Percentiles rank a stretch among this genome's conserved stretches.
Conservation (phyloP, 768 basidiomycete species). For the Kwoniella botswanensis region DNA sequence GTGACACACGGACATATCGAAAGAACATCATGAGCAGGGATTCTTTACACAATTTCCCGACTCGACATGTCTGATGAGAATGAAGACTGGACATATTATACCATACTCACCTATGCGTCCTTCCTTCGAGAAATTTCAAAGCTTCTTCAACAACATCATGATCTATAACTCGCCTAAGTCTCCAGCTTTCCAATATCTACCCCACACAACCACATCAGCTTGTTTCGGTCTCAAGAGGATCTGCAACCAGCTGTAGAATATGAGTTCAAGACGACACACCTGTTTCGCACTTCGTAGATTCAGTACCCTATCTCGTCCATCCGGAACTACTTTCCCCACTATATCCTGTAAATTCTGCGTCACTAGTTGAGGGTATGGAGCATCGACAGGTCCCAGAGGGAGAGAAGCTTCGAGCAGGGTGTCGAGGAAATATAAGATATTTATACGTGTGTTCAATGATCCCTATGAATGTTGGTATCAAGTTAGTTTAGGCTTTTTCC, state of each 20-base stretch:
- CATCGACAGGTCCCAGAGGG: slow-evolving; percentile 52
- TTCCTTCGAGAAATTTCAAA: slow-evolving; percentile 60
- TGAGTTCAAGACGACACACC: slow-evolving; percentile 60
- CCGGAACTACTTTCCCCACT: slow-evolving; percentile 83
- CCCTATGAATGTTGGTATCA: slow-evolving; percentile 63
- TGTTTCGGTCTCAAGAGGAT: background rate
- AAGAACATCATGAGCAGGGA: too few species aligned
- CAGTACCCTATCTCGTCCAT: slow-evolving; percentile 81
- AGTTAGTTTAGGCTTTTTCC: background rate
- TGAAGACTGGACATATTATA: background rate
- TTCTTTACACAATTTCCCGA: background rate
- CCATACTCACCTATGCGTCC: slow-evolving; percentile 37
- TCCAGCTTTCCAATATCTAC: slow-evolving; percentile 90
- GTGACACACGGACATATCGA: background rate
- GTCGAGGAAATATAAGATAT: slow-evolving; percentile 89
- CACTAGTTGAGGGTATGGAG: slow-evolving; percentile 76
- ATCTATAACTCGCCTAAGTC: slow-evolving; percentile 80
- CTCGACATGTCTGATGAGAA: background rate
- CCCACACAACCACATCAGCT: background rate
- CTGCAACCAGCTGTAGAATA: background rate
- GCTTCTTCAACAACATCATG: slow-evolving; percentile 76
- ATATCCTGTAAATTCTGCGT: slow-evolving; percentile 77
- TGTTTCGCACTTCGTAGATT: slow-evolving; percentile 87
- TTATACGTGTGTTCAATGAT: slow-evolving; percentile 86
- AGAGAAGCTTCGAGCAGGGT: slow-evolving; percentile 63